A percentile compares a stretch with the other conserved stretches of the same genome.
Conservation (phyloP, 257 asterid species). For the Handroanthus guayacan region DNA sequence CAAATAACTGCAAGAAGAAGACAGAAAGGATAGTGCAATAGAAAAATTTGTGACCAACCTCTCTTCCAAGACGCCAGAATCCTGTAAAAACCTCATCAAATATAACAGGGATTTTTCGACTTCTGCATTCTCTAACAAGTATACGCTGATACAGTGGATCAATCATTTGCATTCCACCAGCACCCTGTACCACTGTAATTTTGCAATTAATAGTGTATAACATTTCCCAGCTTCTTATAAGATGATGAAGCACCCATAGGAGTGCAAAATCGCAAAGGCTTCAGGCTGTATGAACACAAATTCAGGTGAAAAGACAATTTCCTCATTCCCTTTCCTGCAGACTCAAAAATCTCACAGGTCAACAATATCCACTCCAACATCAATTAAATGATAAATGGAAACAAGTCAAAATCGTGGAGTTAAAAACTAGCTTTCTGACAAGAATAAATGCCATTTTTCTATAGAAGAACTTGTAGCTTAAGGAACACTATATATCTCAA, state of each 20-base stretch:
- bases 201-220: constrained; percentile 27
- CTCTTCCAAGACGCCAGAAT: constrained; percentile 97
- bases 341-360: constrained; percentile 12
- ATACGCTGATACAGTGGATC: constrained; percentile 94
- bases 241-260: constrained; percentile 17
- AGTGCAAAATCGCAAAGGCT: constrained; percentile 20
- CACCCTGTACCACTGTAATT: constrained; percentile 86
- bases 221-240: constrained; percentile 12
- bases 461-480: constrained; percentile 21
- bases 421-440: constrained; percentile 26
- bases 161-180: constrained; percentile 96
- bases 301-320: constrained; percentile 19
- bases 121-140: constrained; percentile 85
- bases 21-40: constrained; percentile 7
- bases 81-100: constrained; percentile 98
- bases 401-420: constrained; percentile 15
- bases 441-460: not conserved
- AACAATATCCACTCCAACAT: constrained; percentile 8
- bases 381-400: constrained; percentile 15
- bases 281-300: constrained; percentile 21
- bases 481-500: constrained; percentile 5
- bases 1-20: constrained; percentile 20
- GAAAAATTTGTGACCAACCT: constrained; percentile 55
- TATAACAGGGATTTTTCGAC: constrained; percentile 80
- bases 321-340: constrained; percentile 1